Conservation (phyloP, 169 alveolate genomes). For the Plasmodium falciparum region DNA sequence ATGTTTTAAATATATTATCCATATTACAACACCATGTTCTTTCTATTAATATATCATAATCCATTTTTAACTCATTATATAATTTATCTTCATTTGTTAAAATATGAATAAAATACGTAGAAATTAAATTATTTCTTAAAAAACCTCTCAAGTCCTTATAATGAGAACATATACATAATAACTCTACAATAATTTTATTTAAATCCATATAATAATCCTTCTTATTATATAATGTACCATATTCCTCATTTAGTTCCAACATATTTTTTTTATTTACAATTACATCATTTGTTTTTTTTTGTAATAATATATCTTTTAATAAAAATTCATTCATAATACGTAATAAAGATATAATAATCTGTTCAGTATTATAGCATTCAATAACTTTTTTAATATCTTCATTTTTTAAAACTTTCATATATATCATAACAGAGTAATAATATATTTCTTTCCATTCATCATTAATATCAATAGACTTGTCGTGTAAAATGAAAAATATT, state of each 20-base stretch:
- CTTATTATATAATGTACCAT: not conserved
- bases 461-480: conserved; percentile 24
- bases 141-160: conserved; percentile 13
- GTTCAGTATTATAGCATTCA: conserved; percentile 30
- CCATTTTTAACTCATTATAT: conserved; percentile 43
- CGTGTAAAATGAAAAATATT: conserved; percentile 59
- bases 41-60: conserved; percentile 71
- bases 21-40: conserved; percentile 58
- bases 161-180: conserved; percentile 38
- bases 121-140: conserved; percentile 42
- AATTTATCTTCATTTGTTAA: conserved; percentile 56
- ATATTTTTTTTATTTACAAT: not conserved
- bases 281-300: conserved; percentile 12
- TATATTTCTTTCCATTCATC: conserved; percentile 68
- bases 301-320: conserved; percentile 13
- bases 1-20: conserved; percentile 53
- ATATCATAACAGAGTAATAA: conserved; percentile 58
- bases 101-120: conserved; percentile 28
- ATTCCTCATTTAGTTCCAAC: not conserved
- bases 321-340: conserved; percentile 52
- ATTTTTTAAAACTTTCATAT: conserved; percentile 36
- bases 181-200: conserved; percentile 41
- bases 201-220: not conserved
- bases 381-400: conserved; percentile 41
- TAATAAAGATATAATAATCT: conserved; percentile 21